Base-by-base conservation (phyloP, 495 filamentous ascomycete species). In the Trichodelitschia bisporula region DNA sequence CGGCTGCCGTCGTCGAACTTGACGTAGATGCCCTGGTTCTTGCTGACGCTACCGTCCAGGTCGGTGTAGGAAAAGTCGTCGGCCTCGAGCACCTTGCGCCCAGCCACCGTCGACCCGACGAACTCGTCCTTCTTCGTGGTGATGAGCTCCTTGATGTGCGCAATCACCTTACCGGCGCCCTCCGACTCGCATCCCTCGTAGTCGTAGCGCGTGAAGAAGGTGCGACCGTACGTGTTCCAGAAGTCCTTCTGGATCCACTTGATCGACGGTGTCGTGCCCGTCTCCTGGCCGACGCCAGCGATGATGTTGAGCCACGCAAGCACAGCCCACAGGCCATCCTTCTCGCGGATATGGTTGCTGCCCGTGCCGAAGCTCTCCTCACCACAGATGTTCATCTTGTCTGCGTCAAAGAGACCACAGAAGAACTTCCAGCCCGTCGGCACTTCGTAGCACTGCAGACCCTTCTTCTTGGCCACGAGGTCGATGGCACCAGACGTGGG, bases 341-440 rank as follows among this genome's bases (percentile, higher is more conserved):
- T 97, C 66, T 97, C 86, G 33, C 86, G 74, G 48, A 97, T 91
- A 53, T 97, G 86, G 58, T 97, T 92, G 62, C 75, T 84, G n/a
- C 86, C 86, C 2, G 86, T 97, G 23, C 86, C 86, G 49, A 97
- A 97, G 31, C 74, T 83, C 61, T 97, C 86, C 51, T 97, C 86
- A 25, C 86, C 86, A 49, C 86, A 97, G 51, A 97, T 97, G 41
- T 83, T 92, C 50, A 97, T 74, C 64, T 92, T 92, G 53, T 93
- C 61, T 37, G 82, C 75, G 45, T 97, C 86, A 45, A 97, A 93
- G 32, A 97, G 61, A 44, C 80, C 86, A 51, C 86, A 97, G 70
- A 97, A 97, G 65, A 97, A 97, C 55, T 97, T 97, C 86, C 86
- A 97, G 35, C 86, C 86, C 1, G 86, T 97, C 8, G 86, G 86